A percentile compares a stretch with the other conserved stretches of the same genome.
Conservation (phyloP, 2,329 filamentous ascomycete species). For the Aspergillus sp. region DNA sequence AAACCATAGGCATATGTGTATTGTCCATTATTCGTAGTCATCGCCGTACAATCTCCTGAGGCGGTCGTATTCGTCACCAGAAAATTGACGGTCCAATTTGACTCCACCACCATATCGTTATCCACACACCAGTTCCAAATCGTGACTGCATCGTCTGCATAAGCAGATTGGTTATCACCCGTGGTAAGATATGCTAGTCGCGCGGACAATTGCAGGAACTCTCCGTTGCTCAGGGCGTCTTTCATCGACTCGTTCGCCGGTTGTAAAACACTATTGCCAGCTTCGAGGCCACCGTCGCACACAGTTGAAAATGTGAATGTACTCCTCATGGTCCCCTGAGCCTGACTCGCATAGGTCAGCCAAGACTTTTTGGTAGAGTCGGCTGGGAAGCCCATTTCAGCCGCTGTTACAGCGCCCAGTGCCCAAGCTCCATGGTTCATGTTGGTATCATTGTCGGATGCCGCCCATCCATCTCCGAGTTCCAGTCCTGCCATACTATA, state of each 20-base stretch:
- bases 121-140: not conserved
- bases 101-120: not conserved
- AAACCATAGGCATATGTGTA: not conserved
- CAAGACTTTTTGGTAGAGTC: not conserved
- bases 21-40: too few relatives aligned
- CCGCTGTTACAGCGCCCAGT: not conserved
- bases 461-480: not conserved
- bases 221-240: not conserved
- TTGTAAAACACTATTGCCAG: fast-evolving
- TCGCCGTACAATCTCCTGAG: not conserved
- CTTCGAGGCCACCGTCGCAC: not conserved
- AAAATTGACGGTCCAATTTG: not conserved
- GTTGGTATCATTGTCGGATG: not conserved
- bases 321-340: not conserved
- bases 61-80: not conserved
- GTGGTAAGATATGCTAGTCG: not conserved
- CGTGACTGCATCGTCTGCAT: not conserved
- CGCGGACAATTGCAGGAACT: not conserved
- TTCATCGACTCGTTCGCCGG: not conserved
- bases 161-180: not conserved
- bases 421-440: not conserved
- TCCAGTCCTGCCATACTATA: not conserved
- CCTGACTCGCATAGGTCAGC: not conserved
- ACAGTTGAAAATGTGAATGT: not conserved
- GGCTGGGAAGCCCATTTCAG: not conserved